Conservation (phyloP, 352 stramenopile species). For the Pythium rhizo-oryzae region DNA sequence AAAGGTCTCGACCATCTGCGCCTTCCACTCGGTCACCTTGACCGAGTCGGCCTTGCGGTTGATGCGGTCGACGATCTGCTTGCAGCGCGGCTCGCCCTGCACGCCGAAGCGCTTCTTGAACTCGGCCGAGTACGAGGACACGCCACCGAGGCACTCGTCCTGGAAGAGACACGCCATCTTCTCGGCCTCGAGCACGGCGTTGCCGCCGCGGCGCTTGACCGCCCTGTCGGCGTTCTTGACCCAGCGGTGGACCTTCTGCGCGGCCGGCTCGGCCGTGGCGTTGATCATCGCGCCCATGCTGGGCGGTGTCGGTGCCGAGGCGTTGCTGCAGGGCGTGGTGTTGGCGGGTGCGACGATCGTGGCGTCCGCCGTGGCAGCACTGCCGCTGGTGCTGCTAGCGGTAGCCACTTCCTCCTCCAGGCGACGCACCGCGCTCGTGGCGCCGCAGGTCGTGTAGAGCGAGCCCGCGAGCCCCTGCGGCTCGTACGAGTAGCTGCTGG, state of each 20-base stretch:
- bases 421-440: not conserved
- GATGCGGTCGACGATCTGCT: conserved; percentile 28
- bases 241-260: conserved; percentile 9
- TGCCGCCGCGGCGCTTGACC: conserved; percentile 13
- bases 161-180: conserved; percentile 29
- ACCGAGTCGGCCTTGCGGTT: conserved; percentile 4
- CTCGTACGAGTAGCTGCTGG: conserved; percentile 40
- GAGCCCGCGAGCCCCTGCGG: conserved; percentile 20
- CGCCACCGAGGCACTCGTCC: conserved; percentile 34
- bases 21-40: conserved; percentile 28
- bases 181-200: conserved; percentile 24
- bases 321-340: not conserved
- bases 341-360: not conserved
- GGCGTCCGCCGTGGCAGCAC: not conserved
- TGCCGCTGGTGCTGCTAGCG: not conserved
- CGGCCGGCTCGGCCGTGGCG: not conserved
- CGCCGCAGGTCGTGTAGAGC: conserved; percentile 27
- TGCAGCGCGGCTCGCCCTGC: conserved; percentile 30
- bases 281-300: conserved; percentile 17
- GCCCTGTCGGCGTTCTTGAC: conserved; percentile 14
- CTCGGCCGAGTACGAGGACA: conserved; percentile 15
- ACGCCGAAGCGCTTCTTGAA: conserved; percentile 28
- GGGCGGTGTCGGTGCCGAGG: not conserved
- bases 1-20: conserved; percentile 27
- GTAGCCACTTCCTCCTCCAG: not conserved